phyloP scores from a whole-genome alignment of 2,329 filamentous ascomycete species.

The Epichloe uncinata region DNA sequence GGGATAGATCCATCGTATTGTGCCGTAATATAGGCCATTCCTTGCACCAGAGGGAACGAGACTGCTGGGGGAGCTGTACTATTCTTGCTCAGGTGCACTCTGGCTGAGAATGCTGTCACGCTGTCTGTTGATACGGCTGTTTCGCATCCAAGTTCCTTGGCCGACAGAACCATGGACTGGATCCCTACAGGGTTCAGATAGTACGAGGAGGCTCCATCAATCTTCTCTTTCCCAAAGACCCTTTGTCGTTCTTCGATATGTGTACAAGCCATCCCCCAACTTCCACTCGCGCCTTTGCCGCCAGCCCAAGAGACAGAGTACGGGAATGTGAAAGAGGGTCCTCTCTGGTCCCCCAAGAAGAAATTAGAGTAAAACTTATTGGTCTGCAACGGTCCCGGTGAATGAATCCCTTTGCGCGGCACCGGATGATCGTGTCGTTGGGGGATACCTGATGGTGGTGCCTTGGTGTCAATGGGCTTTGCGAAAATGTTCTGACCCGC shows the following conservation, averaged over 20 bases:
- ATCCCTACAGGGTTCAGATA: slow-evolving; percentile 75
- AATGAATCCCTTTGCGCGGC: slow-evolving; percentile 35
- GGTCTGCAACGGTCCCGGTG: slow-evolving; percentile 44
- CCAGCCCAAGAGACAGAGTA: slow-evolving; percentile 58
- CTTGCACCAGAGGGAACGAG: slow-evolving; percentile 74
- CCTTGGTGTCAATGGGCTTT: slow-evolving; percentile 36
- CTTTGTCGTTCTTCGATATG: slow-evolving; percentile 58
- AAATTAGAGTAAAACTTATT: slow-evolving; percentile 79
- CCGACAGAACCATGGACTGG: slow-evolving; percentile 69
- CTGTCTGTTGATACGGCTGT: slow-evolving; percentile 43
- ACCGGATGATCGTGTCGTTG: slow-evolving; percentile 44
- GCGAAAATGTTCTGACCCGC: slow-evolving; percentile 38
- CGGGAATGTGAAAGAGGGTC: slow-evolving; percentile 61
- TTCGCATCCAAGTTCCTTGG: slow-evolving; percentile 51
- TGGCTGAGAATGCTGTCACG: slow-evolving; percentile 44
- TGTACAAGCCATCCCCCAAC: slow-evolving; percentile 66
- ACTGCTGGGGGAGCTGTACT: slow-evolving; percentile 46
- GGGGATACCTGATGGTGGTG: slow-evolving; percentile 35
- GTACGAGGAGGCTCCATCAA: slow-evolving; percentile 48
- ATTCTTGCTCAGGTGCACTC: slow-evolving; percentile 52
- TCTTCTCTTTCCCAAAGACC: slow-evolving; percentile 47
- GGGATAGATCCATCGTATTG: slow-evolving; percentile 60
- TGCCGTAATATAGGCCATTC: slow-evolving; percentile 77
- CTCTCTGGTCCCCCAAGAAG: slow-evolving; percentile 59
- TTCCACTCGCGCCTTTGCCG: slow-evolving; percentile 46